These are phyloP conservation scores for Fusarium euwallaceae DNA, from an alignment of 2,329 filamentous ascomycete species.

Conservation along the genomic window DNA sequence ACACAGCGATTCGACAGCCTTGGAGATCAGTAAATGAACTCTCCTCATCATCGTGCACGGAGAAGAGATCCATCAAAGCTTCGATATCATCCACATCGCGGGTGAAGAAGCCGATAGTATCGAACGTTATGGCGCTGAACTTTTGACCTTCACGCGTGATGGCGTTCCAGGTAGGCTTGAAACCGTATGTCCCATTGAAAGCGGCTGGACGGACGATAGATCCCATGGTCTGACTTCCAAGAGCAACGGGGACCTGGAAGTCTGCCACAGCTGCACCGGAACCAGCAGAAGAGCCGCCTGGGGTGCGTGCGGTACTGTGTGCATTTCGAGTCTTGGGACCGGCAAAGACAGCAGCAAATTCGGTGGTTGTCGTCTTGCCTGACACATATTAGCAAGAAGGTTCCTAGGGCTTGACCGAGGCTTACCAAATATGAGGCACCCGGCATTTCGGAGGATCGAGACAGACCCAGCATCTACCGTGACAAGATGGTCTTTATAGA, in stretches of 20 bases:
- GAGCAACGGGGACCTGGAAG: conserved; percentile 69
- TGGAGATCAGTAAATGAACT: conserved; percentile 52
- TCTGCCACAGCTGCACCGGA: conserved; percentile 76
- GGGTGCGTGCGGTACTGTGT: conserved; percentile 72
- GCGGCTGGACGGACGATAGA: conserved; percentile 74
- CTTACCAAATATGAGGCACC: conserved; percentile 65
- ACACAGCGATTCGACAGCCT: conserved; percentile 66
- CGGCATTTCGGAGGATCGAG: conserved; percentile 63
- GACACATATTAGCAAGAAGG: no score
- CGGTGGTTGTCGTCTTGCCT: conserved; percentile 55
- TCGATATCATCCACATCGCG: conserved; percentile 70
- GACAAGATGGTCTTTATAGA: conserved; percentile 61
- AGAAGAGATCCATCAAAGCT: conserved; percentile 67
- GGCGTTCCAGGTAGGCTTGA: conserved; percentile 76
- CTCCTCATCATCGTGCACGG: conserved; percentile 63
- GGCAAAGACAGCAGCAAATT: conserved; percentile 66
- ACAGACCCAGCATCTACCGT: conserved; percentile 65
- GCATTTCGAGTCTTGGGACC: conserved; percentile 69
- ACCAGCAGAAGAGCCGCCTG: conserved; percentile 75
- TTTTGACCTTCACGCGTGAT: conserved; percentile 73
- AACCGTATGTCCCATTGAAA: conserved; percentile 73
- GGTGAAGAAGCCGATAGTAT: conserved; percentile 73
- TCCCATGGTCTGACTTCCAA: conserved; percentile 77
- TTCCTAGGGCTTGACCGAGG: no score
- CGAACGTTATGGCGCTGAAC: conserved; percentile 69